Evolutionary conservation across 371 early-diverging fungal species (phyloP).

Genomic region (Lichtheimia corymbifera): DNA sequence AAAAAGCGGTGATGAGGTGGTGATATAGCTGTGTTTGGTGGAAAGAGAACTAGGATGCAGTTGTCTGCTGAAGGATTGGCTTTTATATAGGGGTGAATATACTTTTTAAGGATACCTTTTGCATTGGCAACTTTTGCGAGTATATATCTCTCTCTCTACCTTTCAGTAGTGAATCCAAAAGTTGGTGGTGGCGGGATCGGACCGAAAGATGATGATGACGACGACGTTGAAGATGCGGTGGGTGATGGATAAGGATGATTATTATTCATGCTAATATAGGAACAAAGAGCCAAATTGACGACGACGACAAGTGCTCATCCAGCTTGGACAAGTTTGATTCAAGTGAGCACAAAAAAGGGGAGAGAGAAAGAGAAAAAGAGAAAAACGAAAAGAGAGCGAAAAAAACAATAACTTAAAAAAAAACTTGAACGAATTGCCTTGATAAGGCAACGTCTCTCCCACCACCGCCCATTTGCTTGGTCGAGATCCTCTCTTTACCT

Average conservation of each 20-base stretch:
- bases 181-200: neutral
- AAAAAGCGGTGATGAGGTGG: neutral
- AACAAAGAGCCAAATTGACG: neutral
- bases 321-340: conserved; percentile 9
- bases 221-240: neutral
- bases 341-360: conserved; percentile 10
- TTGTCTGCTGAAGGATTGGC: no score
- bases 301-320: neutral
- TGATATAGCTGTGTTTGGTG: no score
- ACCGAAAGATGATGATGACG: conserved; percentile 1
- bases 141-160: neutral
- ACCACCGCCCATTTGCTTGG: no score
- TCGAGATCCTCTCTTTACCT: no score
- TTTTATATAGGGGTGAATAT: no score
- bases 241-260: conserved; percentile 1
- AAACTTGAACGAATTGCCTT: conserved; percentile 3
- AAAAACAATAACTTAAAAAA: conserved; percentile 17
- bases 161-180: neutral
- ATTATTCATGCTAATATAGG: neutral
- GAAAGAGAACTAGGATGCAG: no score
- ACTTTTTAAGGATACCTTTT: no score
- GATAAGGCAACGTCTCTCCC: no score
- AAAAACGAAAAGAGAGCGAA: conserved; percentile 23
- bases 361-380: conserved; percentile 17
- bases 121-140: no score